Evolutionary conservation across 2,329 filamentous ascomycete genomes (phyloP).

Genomic region (Clonostachys byssicola): DNA sequence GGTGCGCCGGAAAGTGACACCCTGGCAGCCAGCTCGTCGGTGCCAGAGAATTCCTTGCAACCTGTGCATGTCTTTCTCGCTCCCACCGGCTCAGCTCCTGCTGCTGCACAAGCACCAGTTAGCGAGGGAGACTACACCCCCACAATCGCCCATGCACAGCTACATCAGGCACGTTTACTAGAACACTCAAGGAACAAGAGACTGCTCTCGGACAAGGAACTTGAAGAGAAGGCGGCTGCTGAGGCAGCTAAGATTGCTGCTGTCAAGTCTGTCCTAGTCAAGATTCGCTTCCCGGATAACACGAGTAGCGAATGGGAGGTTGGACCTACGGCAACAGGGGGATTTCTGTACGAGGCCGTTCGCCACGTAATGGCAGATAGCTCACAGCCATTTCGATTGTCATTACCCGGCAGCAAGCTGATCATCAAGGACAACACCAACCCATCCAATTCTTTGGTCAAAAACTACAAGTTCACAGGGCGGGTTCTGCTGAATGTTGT

Average conservation of each 20-base stretch:
- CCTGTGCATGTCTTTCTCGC: constrained; percentile 74
- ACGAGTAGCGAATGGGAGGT: constrained; percentile 73
- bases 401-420: constrained; percentile 52
- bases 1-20: not conserved
- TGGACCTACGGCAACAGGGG: constrained; percentile 62
- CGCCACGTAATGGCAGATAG: constrained; percentile 63
- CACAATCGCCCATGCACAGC: constrained; percentile 70
- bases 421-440: constrained; percentile 41
- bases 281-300: constrained; percentile 85
- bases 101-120: constrained; percentile 63
- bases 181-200: constrained; percentile 66
- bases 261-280: constrained; percentile 67
- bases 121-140: constrained; percentile 74
- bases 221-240: constrained; percentile 64
- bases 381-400: constrained; percentile 67
- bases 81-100: constrained; percentile 68
- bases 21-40: not conserved
- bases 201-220: constrained; percentile 77
- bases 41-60: constrained; percentile 17
- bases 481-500: constrained; percentile 71
- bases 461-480: constrained; percentile 65
- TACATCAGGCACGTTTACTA: constrained; percentile 66
- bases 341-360: constrained; percentile 71
- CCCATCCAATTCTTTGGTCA: constrained; percentile 57
- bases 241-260: constrained; percentile 62